A percentile compares a stretch with the other conserved stretches of the same genome.
Evolutionary conservation across 805 yeast genomes (phyloP).

Genomic region (Yarrowia keelungensis): DNA sequence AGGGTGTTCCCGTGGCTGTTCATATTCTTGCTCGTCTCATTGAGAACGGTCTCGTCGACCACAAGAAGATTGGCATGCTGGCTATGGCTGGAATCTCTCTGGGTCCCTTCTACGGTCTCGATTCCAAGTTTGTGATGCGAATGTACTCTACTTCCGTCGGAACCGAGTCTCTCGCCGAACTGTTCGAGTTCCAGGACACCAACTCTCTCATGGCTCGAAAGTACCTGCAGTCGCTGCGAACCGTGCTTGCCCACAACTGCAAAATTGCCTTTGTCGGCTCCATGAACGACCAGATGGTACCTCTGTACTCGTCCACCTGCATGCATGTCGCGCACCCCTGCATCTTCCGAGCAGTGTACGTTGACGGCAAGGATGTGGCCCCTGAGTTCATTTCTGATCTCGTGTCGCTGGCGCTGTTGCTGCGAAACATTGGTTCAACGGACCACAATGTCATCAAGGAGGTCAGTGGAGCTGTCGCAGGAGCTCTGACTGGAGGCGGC

Average conservation of each 20-base stretch:
- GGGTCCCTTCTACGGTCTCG: slow-evolving; percentile 93
- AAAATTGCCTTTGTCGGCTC: slow-evolving; percentile 87
- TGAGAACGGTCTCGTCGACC: slow-evolving; percentile 59
- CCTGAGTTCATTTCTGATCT: slow-evolving; percentile 81
- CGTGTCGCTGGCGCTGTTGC: slow-evolving; percentile 72
- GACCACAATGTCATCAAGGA: slow-evolving; percentile 90
- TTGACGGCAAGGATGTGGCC: slow-evolving; percentile 79
- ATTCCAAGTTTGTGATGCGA: slow-evolving; percentile 79
- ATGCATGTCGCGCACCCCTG: slow-evolving; percentile 87
- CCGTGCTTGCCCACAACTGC: slow-evolving; percentile 70
- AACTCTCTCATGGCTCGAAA: slow-evolving; percentile 74
- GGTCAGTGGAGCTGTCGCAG: slow-evolving; percentile 78
- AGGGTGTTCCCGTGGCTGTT: slow-evolving; percentile 92
- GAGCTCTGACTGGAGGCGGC: slow-evolving; percentile 94
- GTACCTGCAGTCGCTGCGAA: slow-evolving; percentile 69
- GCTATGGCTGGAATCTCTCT: slow-evolving; percentile 96
- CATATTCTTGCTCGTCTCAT: slow-evolving; percentile 76
- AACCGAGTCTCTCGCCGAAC: slow-evolving; percentile 80
- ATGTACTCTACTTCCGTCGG: slow-evolving; percentile 87
- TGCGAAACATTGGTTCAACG: slow-evolving; percentile 76
- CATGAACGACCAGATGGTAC: slow-evolving; percentile 92
- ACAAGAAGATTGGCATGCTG: slow-evolving; percentile 67
- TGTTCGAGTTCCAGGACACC: slow-evolving; percentile 85
- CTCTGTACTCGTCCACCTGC: slow-evolving; percentile 86
- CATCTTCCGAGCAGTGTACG: slow-evolving; percentile 84